phyloP scores from a whole-genome alignment of 2,329 filamentous ascomycete species.

The Talaromyces sp. region DNA sequence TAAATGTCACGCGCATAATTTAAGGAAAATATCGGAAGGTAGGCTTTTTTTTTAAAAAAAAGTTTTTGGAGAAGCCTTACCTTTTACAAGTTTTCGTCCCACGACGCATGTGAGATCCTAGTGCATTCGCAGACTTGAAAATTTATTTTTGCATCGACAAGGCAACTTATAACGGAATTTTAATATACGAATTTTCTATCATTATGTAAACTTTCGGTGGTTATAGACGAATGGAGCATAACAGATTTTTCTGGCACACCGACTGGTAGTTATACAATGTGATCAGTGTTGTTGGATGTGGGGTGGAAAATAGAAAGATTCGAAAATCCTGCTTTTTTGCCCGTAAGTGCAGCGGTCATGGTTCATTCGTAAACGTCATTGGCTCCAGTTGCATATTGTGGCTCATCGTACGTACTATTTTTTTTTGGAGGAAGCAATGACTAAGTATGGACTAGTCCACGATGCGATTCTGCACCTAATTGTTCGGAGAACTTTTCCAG shows the following conservation, averaged over 20 bases:
- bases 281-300: background rate
- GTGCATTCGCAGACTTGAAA: background rate
- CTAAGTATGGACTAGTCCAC: background rate
- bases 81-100: background rate
- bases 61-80: background rate
- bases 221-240: background rate
- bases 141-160: background rate
- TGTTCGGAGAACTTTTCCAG: background rate
- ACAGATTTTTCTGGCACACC: background rate
- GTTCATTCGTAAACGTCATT: background rate
- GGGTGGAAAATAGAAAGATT: background rate
- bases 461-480: background rate
- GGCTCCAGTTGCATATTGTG: background rate
- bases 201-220: background rate
- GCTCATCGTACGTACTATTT: background rate
- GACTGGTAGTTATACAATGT: background rate
- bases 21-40: background rate
- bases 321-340: background rate
- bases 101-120: background rate
- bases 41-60: no score
- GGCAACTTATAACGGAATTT: no score
- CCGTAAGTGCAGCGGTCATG: background rate
- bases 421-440: background rate
- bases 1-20: background rate
- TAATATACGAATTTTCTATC: background rate